These are phyloP conservation scores for Leucocoprinus sp. DNA, from an alignment of 768 basidiomycete species.

Conservation along the genomic window DNA sequence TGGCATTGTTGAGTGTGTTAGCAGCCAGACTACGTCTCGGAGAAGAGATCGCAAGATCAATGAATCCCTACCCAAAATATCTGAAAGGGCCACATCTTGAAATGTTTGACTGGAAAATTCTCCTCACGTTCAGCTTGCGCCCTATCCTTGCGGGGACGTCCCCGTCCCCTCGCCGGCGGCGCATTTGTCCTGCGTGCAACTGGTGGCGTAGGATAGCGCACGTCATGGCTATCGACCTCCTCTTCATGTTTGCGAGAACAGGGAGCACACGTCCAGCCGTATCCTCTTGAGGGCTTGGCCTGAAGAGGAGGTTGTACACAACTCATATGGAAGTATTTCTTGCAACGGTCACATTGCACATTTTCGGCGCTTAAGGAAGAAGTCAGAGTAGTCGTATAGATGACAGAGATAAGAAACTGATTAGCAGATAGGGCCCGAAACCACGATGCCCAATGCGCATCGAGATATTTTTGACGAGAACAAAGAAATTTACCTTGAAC, in stretches of 20 bases:
- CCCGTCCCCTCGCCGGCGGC: conserved; percentile 63
- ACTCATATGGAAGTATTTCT: conserved; percentile 88
- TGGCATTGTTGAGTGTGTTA: conserved; percentile 22
- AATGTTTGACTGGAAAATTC: conserved; percentile 72
- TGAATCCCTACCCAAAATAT: conserved; percentile 80
- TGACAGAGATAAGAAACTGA: conserved; percentile 6
- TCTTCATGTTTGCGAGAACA: conserved; percentile 86
- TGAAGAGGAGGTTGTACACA: conserved; percentile 88
- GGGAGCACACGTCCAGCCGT: conserved; percentile 95
- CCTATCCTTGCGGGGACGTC: conserved; percentile 72
- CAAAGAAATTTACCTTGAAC: conserved; percentile 57
- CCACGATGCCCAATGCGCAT: conserved; percentile 10
- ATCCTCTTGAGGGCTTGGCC: conserved; percentile 90
- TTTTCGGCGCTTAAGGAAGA: conserved; percentile 55
- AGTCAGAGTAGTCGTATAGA: conserved; percentile 8
- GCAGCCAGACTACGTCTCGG: conserved; percentile 9
- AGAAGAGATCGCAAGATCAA: conserved; percentile 3
- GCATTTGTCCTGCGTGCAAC: conserved; percentile 53
- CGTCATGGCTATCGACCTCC: conserved; percentile 69
- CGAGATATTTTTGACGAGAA: conserved; percentile 6
- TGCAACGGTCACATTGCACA: conserved; percentile 87
- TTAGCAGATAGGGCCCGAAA: conserved; percentile 12
- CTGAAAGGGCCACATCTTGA: conserved; percentile 91
- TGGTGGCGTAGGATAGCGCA: conserved; percentile 47
- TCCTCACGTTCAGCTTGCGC: conserved; percentile 69